Evolutionary conservation across 768 basidiomycete genomes (phyloP), one percentile per base, ranked within the genome.

Genomic region (Leccinum pellstonianum): DNA sequence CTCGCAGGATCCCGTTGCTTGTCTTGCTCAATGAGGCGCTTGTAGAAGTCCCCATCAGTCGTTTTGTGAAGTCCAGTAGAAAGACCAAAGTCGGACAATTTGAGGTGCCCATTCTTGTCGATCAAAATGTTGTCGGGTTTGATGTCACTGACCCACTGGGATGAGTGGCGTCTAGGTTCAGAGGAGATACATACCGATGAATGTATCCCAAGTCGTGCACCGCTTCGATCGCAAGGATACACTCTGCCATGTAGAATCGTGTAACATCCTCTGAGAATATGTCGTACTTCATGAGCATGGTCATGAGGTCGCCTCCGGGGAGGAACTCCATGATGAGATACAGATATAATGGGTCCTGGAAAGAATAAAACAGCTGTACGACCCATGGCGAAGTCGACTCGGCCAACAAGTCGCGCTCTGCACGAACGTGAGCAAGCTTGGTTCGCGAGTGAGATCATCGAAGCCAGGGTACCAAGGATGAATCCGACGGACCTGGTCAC

Each of bases 271-370:
- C 97, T 7, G 93, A 93, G 78, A 98, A 98, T 8, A 96, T 91
- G 74, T 98, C 96, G 76, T 99, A 98, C 76, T 98, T 98, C 89
- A 99, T 99, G 66, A 99, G 80, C 96, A 98, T 99, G 12, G 97
- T 98, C 96, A 99, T 98, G 63, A 99, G 80, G 73, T 99, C 96
- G n/a, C 96, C 96, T 49, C 96, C 96, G 38, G 86, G 85, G 48
- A 86, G 80, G 75, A 89, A 90, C 76, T 90, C 88, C 96, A 99
- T 99, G 79, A 99, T 91, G 61, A 99, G 85, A 77, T 98, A 99
- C 27, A 99, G 86, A 71, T 96, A 98, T 55, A 93, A 79, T 1
- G 91, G 86, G 73, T 98, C 97, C 74, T 99, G 96, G 82, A 98
- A 98, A 38, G 95, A 97, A 76, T 97, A 98, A 80, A 90, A 98